Evolutionary conservation across 129 eudicot species (phyloP).

Genomic region (Saposhnikovia divaricata): DNA sequence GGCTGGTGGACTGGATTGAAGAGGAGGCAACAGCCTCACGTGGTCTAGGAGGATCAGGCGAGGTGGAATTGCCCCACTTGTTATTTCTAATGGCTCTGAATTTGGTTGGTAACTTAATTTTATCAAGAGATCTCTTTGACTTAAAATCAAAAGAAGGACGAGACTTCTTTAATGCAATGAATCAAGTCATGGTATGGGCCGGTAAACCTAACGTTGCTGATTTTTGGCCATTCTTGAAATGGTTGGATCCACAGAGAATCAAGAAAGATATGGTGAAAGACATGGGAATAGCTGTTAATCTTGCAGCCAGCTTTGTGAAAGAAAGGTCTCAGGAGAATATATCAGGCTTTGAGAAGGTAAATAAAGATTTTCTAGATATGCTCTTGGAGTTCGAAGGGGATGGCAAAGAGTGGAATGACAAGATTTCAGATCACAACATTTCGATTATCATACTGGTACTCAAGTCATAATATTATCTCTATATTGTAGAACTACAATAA

Average conservation of each 20-base stretch:
- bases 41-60: neutral
- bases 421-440: neutral
- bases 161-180: constrained; percentile 12
- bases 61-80: constrained; percentile 2
- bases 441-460: neutral
- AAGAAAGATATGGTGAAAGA: constrained; percentile 7
- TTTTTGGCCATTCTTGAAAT: constrained; percentile 22
- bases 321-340: neutral
- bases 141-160: constrained; percentile 1
- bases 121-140: constrained; percentile 24
- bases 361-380: constrained; percentile 21
- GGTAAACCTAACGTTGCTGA: constrained; percentile 35
- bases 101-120: constrained; percentile 21
- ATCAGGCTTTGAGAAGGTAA: neutral
- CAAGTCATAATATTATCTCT: too few relatives aligned
- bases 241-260: constrained; percentile 34
- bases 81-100: constrained; percentile 27
- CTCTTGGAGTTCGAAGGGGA: constrained; percentile 19
- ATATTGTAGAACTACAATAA: too few relatives aligned
- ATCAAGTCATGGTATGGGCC: constrained; percentile 19
- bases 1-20: neutral
- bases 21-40: neutral
- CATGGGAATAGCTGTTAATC: too few relatives aligned
- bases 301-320: too few relatives aligned
- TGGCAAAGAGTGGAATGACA: neutral